Conservation (phyloP, 768 basidiomycete genomes). For the Tylopilus plumbeoviolaceoides region DNA sequence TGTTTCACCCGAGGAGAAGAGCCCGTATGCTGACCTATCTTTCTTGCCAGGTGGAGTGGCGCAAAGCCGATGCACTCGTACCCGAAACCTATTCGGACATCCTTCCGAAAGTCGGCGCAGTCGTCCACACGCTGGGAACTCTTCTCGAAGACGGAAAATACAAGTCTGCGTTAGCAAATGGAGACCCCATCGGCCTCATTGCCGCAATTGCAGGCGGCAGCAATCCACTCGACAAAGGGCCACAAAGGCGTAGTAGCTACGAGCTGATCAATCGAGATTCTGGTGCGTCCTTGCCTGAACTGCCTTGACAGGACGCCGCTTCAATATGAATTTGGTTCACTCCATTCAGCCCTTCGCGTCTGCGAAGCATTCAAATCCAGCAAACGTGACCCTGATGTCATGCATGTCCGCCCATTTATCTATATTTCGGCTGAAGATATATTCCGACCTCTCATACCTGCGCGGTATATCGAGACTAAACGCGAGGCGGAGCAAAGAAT, state of each 20-base stretch:
- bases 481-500: slow-evolving; percentile 82
- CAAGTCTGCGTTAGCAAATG: slow-evolving; percentile 65
- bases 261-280: slow-evolving; percentile 85
- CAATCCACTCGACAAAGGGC: slow-evolving; percentile 59
- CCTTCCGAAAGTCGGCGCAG: slow-evolving; percentile 62
- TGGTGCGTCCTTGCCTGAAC: slow-evolving; percentile 48
- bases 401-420: slow-evolving; percentile 64
- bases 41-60: slow-evolving; percentile 75
- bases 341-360: slow-evolving; percentile 59
- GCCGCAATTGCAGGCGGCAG: slow-evolving; percentile 42
- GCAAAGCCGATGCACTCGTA: slow-evolving; percentile 73
- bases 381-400: slow-evolving; percentile 27
- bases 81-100: slow-evolving; percentile 70
- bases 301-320: not conserved
- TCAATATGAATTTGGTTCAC: slow-evolving; percentile 11
- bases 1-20: slow-evolving; percentile 12
- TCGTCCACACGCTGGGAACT: slow-evolving; percentile 93
- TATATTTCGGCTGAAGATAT: slow-evolving; percentile 90
- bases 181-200: slow-evolving; percentile 50
- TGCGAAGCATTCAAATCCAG: slow-evolving; percentile 71
- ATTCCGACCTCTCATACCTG: slow-evolving; percentile 80
- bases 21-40: slow-evolving; percentile 5
- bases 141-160: slow-evolving; percentile 80
- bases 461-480: slow-evolving; percentile 90
- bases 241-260: slow-evolving; percentile 52